Conservation (phyloP, 2,329 filamentous ascomycete genomes). For the Aureobasidium melanogenum region DNA sequence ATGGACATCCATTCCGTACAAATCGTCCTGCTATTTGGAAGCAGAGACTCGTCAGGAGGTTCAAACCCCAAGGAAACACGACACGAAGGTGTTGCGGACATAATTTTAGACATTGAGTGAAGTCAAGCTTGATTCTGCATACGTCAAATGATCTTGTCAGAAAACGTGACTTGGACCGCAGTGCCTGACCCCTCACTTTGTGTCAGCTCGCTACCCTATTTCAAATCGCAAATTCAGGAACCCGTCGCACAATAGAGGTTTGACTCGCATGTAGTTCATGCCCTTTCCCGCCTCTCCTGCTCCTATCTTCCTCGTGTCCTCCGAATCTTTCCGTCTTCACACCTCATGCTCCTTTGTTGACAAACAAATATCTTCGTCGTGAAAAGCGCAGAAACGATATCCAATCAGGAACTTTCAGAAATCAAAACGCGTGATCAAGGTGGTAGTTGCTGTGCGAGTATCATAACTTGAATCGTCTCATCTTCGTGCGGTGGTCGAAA, state of each 20-base stretch:
- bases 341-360: neutral
- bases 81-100: neutral
- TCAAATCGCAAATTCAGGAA: neutral
- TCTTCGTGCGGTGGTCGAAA: neutral
- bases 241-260: neutral
- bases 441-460: neutral
- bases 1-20: neutral
- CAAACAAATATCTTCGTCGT: neutral
- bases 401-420: neutral
- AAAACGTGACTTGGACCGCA: neutral
- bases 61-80: neutral
- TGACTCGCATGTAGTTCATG: constrained; percentile 4
- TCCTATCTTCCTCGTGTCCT: neutral
- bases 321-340: neutral
- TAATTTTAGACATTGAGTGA: neutral
- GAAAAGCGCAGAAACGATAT: neutral
- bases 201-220: neutral
- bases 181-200: neutral
- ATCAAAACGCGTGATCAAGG: neutral
- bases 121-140: neutral
- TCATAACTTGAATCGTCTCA: neutral
- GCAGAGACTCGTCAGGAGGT: neutral
- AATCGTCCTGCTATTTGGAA: neutral
- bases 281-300: neutral
- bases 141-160: neutral